Evolutionary conservation across 2,329 filamentous ascomycete species (phyloP).

Genomic region (Pseudocercospora macadamiae): DNA sequence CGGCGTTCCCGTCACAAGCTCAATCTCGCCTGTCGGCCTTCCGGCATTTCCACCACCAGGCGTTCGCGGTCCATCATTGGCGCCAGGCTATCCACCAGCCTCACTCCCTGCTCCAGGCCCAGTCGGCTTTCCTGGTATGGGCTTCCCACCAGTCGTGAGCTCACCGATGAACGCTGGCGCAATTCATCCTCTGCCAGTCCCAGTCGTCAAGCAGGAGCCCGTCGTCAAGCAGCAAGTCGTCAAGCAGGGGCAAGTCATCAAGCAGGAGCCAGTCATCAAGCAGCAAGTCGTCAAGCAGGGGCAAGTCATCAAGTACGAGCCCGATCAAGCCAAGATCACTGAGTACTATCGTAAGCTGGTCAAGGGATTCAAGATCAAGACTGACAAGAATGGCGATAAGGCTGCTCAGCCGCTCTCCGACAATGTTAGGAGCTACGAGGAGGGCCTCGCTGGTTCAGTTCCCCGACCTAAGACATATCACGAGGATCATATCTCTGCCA

Average conservation of each 20-base stretch:
- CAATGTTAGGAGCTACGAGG: slow-evolving; percentile 2
- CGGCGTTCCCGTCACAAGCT: neutral
- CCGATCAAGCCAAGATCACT: neutral
- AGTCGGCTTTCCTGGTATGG: neutral
- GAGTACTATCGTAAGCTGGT: neutral
- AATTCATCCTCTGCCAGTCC: too few relatives aligned
- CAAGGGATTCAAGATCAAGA: neutral
- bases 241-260: too few relatives aligned
- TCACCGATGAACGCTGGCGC: neutral
- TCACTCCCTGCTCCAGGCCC: neutral
- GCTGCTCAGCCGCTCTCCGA: slow-evolving; percentile 6
- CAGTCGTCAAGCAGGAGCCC: too few relatives aligned
- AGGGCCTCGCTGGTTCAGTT: neutral
- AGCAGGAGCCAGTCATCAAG: too few relatives aligned
- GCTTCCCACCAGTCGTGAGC: neutral
- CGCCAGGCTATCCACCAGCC: neutral
- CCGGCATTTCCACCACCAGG: neutral
- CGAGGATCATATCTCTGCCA: too few relatives aligned
- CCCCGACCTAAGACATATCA: neutral
- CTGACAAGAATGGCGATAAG: slow-evolving; percentile 4
- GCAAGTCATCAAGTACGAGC: neutral
- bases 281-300: neutral
- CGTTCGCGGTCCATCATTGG: neutral
- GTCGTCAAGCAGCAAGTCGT: too few relatives aligned
- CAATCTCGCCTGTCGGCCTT: neutral